Percentiles rank a stretch among this genome's conserved stretches.
phyloP scores from a whole-genome alignment of 192 early-diverging fungal genomes.

The Backusella mclennaniae region DNA sequence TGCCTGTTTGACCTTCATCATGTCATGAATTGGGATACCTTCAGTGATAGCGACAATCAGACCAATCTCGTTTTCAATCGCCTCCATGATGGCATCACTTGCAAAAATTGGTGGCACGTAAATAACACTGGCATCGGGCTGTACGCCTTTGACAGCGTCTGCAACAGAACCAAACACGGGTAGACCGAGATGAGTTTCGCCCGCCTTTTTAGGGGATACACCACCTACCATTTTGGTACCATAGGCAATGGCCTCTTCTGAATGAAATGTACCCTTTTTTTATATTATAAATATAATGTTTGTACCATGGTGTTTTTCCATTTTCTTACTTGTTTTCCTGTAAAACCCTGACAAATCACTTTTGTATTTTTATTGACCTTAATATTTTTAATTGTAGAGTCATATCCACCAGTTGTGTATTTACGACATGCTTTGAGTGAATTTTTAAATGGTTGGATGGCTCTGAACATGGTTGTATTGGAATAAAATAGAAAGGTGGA shows the following conservation, averaged over 20 bases:
- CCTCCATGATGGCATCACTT: conserved; percentile 77
- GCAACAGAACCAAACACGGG: conserved; percentile 91
- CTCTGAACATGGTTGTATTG: conserved; percentile 4
- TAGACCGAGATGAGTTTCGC: conserved; percentile 89
- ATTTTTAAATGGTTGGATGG: neutral
- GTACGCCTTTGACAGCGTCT: conserved; percentile 80
- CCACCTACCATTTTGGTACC: conserved; percentile 99
- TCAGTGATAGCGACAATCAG: conserved; percentile 97
- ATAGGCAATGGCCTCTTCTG: conserved; percentile 97
- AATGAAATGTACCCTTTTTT: conserved; percentile 95
- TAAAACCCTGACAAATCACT: conserved; percentile 98
- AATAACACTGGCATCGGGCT: conserved; percentile 97
- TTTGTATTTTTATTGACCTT: conserved; percentile 93
- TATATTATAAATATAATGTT: neutral
- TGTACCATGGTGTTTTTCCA: neutral
- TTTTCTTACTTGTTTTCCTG: conserved; percentile 92
- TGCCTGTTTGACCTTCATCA: conserved; percentile 94
- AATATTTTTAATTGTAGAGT: conserved; percentile 88
- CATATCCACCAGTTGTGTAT: conserved; percentile 56
- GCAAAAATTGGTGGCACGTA: conserved; percentile 77
- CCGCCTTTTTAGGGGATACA: conserved; percentile 94
- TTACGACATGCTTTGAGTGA: conserved; percentile 11
- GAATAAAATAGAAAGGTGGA: neutral
- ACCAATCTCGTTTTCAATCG: conserved; percentile 94
- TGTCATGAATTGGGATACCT: conserved; percentile 99